Evolutionary conservation across 2,329 filamentous ascomycete species (phyloP).

Genomic region (Neonectria magnoliae): DNA sequence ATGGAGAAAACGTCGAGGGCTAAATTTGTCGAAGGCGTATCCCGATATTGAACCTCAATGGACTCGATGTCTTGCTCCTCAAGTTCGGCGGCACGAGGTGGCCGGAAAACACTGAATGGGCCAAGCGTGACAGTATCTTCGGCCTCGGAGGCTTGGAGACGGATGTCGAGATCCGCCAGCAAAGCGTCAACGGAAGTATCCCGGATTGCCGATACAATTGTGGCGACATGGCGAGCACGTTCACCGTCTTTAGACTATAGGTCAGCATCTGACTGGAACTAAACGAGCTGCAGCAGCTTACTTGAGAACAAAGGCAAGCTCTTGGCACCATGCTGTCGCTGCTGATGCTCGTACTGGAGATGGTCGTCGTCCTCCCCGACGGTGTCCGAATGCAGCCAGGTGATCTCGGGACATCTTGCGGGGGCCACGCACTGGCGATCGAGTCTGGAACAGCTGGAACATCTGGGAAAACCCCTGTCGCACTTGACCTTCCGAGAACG

Average conservation of each 20-base stretch:
- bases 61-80: not conserved
- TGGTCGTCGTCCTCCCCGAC: conserved; percentile 6
- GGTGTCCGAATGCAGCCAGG: conserved; percentile 13
- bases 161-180: conserved; percentile 2
- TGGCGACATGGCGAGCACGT: conserved; percentile 6
- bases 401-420: conserved; percentile 8
- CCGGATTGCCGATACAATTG: not conserved
- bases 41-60: not conserved
- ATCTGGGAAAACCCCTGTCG: conserved; percentile 9
- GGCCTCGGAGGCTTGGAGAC: not conserved
- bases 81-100: not conserved
- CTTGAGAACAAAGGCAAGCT: conserved; percentile 6
- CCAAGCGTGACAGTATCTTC: not conserved
- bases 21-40: not conserved
- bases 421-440: conserved; percentile 7
- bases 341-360: conserved; percentile 15
- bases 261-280: not conserved
- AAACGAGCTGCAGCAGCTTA: not conserved
- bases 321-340: conserved; percentile 15
- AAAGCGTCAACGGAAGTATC: not conserved
- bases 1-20: not conserved
- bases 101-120: not conserved
- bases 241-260: not conserved
- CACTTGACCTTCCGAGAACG: conserved; percentile 19
- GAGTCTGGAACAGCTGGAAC: conserved; percentile 10